phyloP scores from a whole-genome alignment of 169 alveolate genomes.

The Toxoplasma gondii region DNA sequence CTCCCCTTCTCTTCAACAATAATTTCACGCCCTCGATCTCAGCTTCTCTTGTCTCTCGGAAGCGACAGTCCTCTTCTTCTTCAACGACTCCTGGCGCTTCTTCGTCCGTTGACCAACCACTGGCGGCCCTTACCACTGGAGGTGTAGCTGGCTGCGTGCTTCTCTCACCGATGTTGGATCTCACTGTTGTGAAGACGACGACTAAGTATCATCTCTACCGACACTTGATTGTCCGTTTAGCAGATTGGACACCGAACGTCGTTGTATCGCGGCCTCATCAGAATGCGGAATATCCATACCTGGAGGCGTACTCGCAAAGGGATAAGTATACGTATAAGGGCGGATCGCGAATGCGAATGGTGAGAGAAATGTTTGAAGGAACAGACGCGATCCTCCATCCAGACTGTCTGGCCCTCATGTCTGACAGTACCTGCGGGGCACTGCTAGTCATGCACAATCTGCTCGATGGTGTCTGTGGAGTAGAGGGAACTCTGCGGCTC shows the following conservation, averaged over 20 bases:
- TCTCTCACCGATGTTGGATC: slow-evolving; percentile 35
- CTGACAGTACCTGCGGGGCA: slow-evolving; percentile 11
- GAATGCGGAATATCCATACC: background rate
- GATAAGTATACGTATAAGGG: slow-evolving; percentile 22
- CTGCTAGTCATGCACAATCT: slow-evolving; percentile 17
- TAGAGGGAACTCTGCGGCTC: background rate
- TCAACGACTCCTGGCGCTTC: background rate
- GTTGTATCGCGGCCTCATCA: background rate
- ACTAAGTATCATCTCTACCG: background rate
- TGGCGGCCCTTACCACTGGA: background rate
- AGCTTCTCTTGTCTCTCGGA: background rate
- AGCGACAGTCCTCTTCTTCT: background rate
- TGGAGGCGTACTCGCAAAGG: background rate
- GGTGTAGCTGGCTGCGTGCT: slow-evolving; percentile 32
- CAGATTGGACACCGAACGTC: background rate
- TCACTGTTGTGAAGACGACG: background rate
- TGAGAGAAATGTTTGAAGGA: slow-evolving; percentile 20
- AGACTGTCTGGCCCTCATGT: background rate
- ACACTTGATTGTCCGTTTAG: background rate
- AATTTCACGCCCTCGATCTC: too few species aligned
- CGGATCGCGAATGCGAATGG: slow-evolving; percentile 20
- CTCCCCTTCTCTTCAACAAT: background rate
- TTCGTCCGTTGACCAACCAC: background rate
- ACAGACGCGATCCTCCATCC: background rate
- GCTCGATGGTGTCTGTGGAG: background rate